Evolutionary conservation across 2,329 filamentous ascomycete genomes (phyloP).

Genomic region (Ilyonectria robusta): DNA sequence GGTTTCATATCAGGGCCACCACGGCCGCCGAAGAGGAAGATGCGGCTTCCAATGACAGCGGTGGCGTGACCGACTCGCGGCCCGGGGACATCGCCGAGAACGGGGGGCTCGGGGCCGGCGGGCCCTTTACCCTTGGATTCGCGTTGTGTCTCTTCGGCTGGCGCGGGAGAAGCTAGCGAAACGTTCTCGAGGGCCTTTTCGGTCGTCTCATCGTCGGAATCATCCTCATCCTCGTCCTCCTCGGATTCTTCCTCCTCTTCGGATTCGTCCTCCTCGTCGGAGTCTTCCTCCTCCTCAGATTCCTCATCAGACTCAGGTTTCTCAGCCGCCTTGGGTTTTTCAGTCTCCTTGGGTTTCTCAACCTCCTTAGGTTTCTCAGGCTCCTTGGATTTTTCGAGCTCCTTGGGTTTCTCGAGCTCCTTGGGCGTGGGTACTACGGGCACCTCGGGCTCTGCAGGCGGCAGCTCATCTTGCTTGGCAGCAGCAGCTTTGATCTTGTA

Average conservation of each 20-base stretch:
- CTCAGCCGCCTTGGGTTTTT: conserved; percentile 6
- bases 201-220: conserved; percentile 28
- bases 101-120: conserved; percentile 44
- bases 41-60: conserved; percentile 75
- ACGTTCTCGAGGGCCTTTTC: conserved; percentile 60
- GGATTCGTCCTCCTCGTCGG: background rate
- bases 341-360: conserved; percentile 15
- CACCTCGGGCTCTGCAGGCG: conserved; percentile 30
- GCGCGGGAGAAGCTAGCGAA: conserved; percentile 51
- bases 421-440: conserved; percentile 26
- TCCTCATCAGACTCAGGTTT: conserved; percentile 23
- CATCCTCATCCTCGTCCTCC: conserved; percentile 14
- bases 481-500: conserved; percentile 67
- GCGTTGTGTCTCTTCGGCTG: conserved; percentile 40
- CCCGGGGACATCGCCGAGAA: conserved; percentile 67
- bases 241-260: conserved; percentile 21
- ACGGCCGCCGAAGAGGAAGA: conserved; percentile 88
- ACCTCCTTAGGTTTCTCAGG: conserved; percentile 10
- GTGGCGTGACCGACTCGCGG: conserved; percentile 82
- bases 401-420: conserved; percentile 22
- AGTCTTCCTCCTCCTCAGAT: background rate
- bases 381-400: conserved; percentile 18
- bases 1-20: conserved; percentile 78
- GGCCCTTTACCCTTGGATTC: conserved; percentile 59
- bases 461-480: conserved; percentile 50